Evolutionary conservation across 495 filamentous ascomycete species (phyloP), one percentile per base, ranked within the genome.

Genomic region (Lepraria neglecta): DNA sequence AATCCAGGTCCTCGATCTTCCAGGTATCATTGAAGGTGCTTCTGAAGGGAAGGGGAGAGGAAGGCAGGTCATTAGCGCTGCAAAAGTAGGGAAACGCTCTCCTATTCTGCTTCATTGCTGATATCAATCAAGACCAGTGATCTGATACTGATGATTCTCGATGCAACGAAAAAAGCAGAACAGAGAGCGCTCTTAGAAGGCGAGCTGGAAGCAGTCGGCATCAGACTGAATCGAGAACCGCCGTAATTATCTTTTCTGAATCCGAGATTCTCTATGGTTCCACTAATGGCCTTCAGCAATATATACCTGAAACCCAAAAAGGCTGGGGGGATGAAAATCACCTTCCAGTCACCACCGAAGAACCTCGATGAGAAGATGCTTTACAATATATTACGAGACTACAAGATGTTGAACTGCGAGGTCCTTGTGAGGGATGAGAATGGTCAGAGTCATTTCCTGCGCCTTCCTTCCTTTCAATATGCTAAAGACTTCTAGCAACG

Each of bases 241-340:
- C 94, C 94, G 87, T 94, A 80, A n/a, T 48, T 47, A 44, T 35
- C 44, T 27, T 48, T 28, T 9, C 12, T 56, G 55, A 0, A 46
- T 28, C 14, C 45, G 9, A 19, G 9, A 33, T 24, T 10, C 47
- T 14, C 14, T 21, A 14, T 12, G 6, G 12, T 6, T 24, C 54
- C 30, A 38, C 24, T 60, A 45, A 33, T 21, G 31, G 6, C 31
- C 44, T 58, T 19, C 62, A 94, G 90, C 40, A 97, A 99, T 71
- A 99, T 99, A 74, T 97, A 97, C 71, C 81, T 99, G n/a, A 99
- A 99, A 71, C 76, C 76, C 15, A 99, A 99, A 75, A 97, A 96
- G 70, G 90, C 95, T 6, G 95, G 95, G 52, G 95, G 95, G 42
- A 91, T 97, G 90, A 99, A 97, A 73, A 95, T 97, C 71, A 97